Conservation (phyloP, 2,329 filamentous ascomycete genomes). For the Tolypocladium pustulatum region DNA sequence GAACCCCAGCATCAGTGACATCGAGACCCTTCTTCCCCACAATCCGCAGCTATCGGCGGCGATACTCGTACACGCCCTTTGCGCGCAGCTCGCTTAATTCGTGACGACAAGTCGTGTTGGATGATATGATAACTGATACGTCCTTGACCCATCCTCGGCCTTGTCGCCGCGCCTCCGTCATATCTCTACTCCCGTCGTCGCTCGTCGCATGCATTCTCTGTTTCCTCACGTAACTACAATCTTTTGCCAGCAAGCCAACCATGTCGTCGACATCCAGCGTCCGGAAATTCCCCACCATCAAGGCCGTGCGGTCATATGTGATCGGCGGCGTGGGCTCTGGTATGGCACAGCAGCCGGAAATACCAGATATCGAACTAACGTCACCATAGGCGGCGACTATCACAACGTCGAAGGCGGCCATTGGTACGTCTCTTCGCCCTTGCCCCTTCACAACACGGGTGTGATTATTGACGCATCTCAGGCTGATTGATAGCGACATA, state of each 20-base stretch:
- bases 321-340: constrained; percentile 32
- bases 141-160: neutral
- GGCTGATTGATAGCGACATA: constrained; percentile 86
- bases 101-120: neutral
- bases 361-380: constrained; percentile 5
- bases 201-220: neutral
- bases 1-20: neutral
- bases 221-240: neutral
- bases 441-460: neutral
- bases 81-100: neutral
- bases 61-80: neutral
- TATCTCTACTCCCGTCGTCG: neutral
- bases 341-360: constrained; percentile 4
- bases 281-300: constrained; percentile 61
- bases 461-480: constrained; percentile 25
- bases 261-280: constrained; percentile 14
- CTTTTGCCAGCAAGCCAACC: neutral
- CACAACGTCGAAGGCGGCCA: constrained; percentile 78
- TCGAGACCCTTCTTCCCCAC: neutral
- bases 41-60: neutral
- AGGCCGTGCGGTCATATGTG: constrained; percentile 62
- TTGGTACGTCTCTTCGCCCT: constrained; percentile 33
- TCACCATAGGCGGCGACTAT: constrained; percentile 61
- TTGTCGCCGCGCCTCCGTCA: neutral
- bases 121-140: neutral